Conservation (phyloP, 1,139 yeast genomes). For the Hansenula lynferdii region DNA sequence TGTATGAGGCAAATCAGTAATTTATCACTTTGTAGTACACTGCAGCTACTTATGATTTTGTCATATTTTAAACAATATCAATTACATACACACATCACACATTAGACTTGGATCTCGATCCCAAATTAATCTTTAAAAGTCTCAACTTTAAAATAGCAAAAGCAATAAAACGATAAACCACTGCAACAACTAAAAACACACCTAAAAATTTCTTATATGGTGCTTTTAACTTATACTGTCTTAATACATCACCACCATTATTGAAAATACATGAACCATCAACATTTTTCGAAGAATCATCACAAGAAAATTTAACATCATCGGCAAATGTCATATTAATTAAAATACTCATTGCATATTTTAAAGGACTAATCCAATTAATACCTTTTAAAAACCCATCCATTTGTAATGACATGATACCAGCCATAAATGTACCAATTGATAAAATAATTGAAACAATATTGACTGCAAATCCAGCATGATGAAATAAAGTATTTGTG, state of each 20-base stretch:
- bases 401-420: slow-evolving; percentile 75
- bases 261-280: slow-evolving; percentile 41
- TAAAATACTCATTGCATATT: slow-evolving; percentile 51
- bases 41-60: no score
- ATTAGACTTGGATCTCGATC: no score
- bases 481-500: slow-evolving; percentile 66
- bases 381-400: slow-evolving; percentile 63
- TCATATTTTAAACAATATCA: no score
- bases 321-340: slow-evolving; percentile 41
- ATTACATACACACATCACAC: no score
- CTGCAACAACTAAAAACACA: slow-evolving; percentile 25
- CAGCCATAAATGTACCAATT: slow-evolving; percentile 80
- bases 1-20: no score
- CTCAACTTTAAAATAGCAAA: slow-evolving; percentile 25
- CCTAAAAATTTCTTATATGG: slow-evolving; percentile 28
- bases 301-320: slow-evolving; percentile 36
- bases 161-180: slow-evolving; percentile 33
- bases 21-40: no score
- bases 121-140: slow-evolving; percentile 16
- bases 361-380: slow-evolving; percentile 72
- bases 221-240: slow-evolving; percentile 33
- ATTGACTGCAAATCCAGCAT: slow-evolving; percentile 78
- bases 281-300: slow-evolving; percentile 24
- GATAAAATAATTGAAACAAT: slow-evolving; percentile 60
- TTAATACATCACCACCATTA: slow-evolving; percentile 46